Conservation (phyloP, 2,329 filamentous ascomycete genomes). For the Huntiella omanensis region DNA sequence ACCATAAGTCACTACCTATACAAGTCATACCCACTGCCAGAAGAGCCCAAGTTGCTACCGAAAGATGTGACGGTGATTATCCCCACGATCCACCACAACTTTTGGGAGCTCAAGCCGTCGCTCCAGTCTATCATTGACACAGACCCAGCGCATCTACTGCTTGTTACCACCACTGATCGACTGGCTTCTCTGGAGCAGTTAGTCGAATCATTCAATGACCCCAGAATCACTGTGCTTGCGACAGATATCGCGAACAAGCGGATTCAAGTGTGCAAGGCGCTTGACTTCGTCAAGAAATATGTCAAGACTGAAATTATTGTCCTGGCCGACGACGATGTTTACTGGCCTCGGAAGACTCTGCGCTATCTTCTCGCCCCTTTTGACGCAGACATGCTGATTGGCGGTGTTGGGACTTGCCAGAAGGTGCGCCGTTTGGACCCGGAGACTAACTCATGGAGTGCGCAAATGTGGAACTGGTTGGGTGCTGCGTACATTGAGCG, state of each 20-base stretch:
- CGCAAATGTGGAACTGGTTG: conserved; percentile 67
- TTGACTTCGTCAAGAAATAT: conserved; percentile 56
- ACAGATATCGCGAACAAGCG: conserved; percentile 87
- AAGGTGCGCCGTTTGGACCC: conserved; percentile 52
- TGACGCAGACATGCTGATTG: conserved; percentile 54
- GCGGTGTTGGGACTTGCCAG: conserved; percentile 85
- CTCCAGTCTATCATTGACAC: conserved; percentile 59
- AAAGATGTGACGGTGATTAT: conserved; percentile 88
- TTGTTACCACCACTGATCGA: conserved; percentile 77
- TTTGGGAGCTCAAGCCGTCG: conserved; percentile 66
- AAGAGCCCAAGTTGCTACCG: conserved; percentile 59
- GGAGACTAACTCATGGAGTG: conserved; percentile 29
- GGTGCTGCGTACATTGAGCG: conserved; percentile 83
- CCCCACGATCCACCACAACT: conserved; percentile 74
- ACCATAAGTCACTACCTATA: conserved; percentile 73
- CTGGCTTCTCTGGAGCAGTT: conserved; percentile 48
- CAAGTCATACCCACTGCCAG: conserved; percentile 64
- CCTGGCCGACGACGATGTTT: conserved; percentile 91
- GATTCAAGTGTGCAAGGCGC: conserved; percentile 77
- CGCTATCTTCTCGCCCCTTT: conserved; percentile 89
- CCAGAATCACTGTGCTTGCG: conserved; percentile 53
- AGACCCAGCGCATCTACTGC: conserved; percentile 51
- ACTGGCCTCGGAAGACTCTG: conserved; percentile 70
- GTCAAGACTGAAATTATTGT: conserved; percentile 72
- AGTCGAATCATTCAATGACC: conserved; percentile 32